Percentiles rank a stretch among this genome's conserved stretches.
Evolutionary conservation across 495 filamentous ascomycete genomes (phyloP).

Genomic region (Stereocaulon alpinum): DNA sequence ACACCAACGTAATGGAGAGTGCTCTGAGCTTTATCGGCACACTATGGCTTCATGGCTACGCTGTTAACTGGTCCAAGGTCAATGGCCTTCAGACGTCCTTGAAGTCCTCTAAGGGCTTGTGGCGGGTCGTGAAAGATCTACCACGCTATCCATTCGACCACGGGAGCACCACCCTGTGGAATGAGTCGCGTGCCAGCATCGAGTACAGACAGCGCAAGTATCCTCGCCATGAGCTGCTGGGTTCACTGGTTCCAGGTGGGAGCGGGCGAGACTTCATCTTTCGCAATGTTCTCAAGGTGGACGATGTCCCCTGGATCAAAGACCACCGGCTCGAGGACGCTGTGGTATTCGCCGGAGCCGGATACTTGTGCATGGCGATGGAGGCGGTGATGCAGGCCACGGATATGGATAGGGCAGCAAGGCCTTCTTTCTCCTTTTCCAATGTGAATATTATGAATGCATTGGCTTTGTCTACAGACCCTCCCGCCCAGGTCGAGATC

Average conservation of each 20-base stretch:
- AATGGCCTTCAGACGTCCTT: too few relatives aligned
- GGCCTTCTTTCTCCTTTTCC: not conserved
- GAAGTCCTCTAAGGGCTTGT: too few relatives aligned
- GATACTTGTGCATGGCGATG: slow-evolving; percentile 49
- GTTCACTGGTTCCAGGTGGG: slow-evolving; percentile 18
- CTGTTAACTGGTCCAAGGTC: too few relatives aligned
- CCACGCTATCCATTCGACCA: slow-evolving; percentile 32
- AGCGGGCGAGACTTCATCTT: slow-evolving; percentile 13
- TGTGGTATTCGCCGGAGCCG: slow-evolving; percentile 42
- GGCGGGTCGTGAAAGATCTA: slow-evolving; percentile 24
- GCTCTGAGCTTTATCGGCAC: slow-evolving; percentile 23
- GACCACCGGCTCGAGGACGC: slow-evolving; percentile 26
- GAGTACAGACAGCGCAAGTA: slow-evolving; percentile 21
- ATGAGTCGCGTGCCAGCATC: slow-evolving; percentile 26
- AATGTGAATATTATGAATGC: slow-evolving; percentile 3
- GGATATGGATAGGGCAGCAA: not conserved
- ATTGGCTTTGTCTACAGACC: not conserved
- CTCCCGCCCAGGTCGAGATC: slow-evolving; percentile 4
- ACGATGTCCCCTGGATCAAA: slow-evolving; percentile 14
- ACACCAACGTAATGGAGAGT: not conserved
- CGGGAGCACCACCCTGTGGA: slow-evolving; percentile 27
- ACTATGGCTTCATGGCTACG: slow-evolving; percentile 19
- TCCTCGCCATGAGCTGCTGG: slow-evolving; percentile 28
- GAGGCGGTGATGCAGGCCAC: slow-evolving; percentile 38
- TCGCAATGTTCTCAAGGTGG: slow-evolving; percentile 28